Evolutionary conservation across 306 rosid species (phyloP).

Genomic region (Begonia peltatifolia): DNA sequence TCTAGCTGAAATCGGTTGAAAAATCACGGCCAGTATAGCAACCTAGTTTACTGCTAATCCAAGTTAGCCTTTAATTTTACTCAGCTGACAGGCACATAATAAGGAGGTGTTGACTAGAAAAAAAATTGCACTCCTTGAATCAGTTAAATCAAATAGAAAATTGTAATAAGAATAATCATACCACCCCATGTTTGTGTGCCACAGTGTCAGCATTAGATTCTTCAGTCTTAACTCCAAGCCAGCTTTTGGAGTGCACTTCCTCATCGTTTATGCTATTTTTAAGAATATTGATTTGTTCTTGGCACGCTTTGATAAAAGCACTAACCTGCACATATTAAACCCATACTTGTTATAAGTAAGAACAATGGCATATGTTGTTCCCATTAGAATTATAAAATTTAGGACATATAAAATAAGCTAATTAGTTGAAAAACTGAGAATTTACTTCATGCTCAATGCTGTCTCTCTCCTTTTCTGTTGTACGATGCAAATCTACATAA

Average conservation of each 20-base stretch:
- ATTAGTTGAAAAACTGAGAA: background rate
- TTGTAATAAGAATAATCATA: constrained; percentile 24
- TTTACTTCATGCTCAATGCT: constrained; percentile 95
- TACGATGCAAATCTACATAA: constrained; percentile 80
- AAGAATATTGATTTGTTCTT: constrained; percentile 74
- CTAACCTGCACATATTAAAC: constrained; percentile 43
- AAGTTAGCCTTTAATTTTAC: too few relatives aligned
- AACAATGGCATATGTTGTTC: too few relatives aligned
- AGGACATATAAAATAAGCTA: background rate
- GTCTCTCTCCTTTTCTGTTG: constrained; percentile 90
- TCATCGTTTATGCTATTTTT: constrained; percentile 68
- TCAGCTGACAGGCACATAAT: too few relatives aligned
- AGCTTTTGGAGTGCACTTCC: constrained; percentile 58
- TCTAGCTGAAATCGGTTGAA: too few relatives aligned
- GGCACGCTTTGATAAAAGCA: constrained; percentile 84
- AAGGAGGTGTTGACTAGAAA: background rate
- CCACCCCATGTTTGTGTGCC: constrained; percentile 99
- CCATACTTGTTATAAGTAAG: too few relatives aligned
- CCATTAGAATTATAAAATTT: too few relatives aligned
- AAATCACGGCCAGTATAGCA: too few relatives aligned
- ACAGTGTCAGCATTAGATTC: constrained; percentile 66
- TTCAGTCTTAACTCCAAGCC: constrained; percentile 56
- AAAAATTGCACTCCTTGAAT: background rate
- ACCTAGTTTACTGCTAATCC: too few relatives aligned
- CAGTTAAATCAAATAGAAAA: background rate